These are phyloP conservation scores for Spergularia azorica DNA, from an alignment of 179 eudicot genomes.

Conservation along the genomic window DNA sequence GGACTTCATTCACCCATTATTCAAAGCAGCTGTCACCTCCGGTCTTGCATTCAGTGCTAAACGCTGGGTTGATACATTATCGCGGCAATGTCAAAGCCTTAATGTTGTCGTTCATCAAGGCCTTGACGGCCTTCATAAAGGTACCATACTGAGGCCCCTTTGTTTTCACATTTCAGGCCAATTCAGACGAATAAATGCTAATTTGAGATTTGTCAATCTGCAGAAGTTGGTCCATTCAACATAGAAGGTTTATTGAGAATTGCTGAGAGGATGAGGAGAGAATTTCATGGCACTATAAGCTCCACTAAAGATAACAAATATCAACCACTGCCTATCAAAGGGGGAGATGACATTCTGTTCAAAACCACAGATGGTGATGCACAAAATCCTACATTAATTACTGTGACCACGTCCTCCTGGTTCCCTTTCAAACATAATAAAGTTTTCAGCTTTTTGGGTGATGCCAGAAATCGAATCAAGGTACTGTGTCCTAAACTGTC, in stretches of 20 bases:
- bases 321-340: conserved; percentile 38
- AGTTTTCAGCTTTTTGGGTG: conserved; percentile 43
- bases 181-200: not conserved
- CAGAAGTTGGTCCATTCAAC: conserved; percentile 23
- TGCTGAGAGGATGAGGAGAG: conserved; percentile 53
- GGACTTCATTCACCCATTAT: conserved; percentile 31
- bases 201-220: not conserved
- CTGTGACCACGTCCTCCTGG: conserved; percentile 44
- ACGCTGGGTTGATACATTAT: conserved; percentile 56
- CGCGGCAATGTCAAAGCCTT: conserved; percentile 36
- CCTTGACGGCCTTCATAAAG: conserved; percentile 17
- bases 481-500: conserved; percentile 28
- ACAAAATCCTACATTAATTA: conserved; percentile 33
- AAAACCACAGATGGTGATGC: conserved; percentile 36
- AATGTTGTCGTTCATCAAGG: conserved; percentile 26
- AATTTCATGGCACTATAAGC: conserved; percentile 39
- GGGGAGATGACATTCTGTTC: conserved; percentile 43
- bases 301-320: conserved; percentile 40
- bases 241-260: conserved; percentile 43
- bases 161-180: not conserved
- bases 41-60: conserved; percentile 55
- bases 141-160: conserved; percentile 7
- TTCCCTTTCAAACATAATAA: conserved; percentile 36
- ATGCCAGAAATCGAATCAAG: conserved; percentile 41
- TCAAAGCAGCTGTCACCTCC: conserved; percentile 35